Evolutionary conservation across 2,329 filamentous ascomycete genomes (phyloP), one percentile per base, ranked within the genome.

Genomic region (Nemania sp.): DNA sequence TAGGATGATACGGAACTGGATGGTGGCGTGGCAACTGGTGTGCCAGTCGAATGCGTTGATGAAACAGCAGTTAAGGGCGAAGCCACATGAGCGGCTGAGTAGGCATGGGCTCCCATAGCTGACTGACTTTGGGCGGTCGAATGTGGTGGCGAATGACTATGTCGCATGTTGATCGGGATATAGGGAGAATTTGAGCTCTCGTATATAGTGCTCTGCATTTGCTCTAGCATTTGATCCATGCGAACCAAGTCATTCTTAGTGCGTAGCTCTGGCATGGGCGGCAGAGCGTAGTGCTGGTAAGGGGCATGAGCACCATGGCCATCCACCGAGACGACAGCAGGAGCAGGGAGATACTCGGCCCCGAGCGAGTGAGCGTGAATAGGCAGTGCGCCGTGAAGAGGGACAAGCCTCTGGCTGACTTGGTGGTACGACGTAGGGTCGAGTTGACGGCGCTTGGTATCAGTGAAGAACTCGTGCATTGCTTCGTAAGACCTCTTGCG

Each of bases 161-260:
- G 79, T 65, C 86, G 84, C 76, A 84, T 81, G 67, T 82, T 82
- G 56, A 84, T 79, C 37, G 81, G 72, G 21, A 73, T 73, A 70
- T 90, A 88, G 72, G 92, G 89, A 15, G 85, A 89, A 69, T 88
- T 91, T 57, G 92, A 88, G 75, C 89, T 96, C 78, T 98, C 95
- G 74, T 98, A 98, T 50, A 98, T 92, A 47, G 94, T 97, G 66
- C 90, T 88, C 78, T 97, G 93, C 83, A 98, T 94, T 78, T 97
- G 92, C 78, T 97, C 92, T 57, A 99, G 85, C 75, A 98, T 91
- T 72, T 92, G 90, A 75, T 98, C 95, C 71, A 98, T 93, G 74
- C 96, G 92, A 74, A 96, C 81, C 45, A 99, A 82, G 74, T 99
- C 95, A 74, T 87, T 92, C 83, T 98, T 97, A 50, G 93, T 97